Evolutionary conservation across 768 basidiomycete genomes (phyloP), one percentile per base, ranked within the genome.

Genomic region (Dacryopinax primogenitus): DNA sequence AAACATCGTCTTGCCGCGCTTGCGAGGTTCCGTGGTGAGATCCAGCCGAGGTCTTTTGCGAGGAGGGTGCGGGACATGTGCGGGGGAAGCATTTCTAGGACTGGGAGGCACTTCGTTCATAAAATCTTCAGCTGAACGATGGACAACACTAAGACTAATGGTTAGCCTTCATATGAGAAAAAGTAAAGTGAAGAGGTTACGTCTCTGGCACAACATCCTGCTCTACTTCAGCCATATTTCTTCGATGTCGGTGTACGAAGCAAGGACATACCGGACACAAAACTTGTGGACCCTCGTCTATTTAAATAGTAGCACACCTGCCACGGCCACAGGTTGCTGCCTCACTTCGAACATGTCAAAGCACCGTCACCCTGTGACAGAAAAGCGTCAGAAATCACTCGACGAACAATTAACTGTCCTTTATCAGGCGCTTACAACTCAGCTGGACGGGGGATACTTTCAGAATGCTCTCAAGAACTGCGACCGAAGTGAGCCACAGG

Each of bases 381-480:
- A 68, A 28, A 70, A 68, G 35, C 41, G 66, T 15, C 62, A 75
- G 0, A 66, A 75, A 2, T 67, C 77, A 3, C 67, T 71, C 33
- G 69, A 71, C 34, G 78, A 78, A 62, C 70, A 75, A 41, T 68
- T 81, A 62, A 85, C 82, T 71, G 81, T 84, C 18, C 77, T 88
- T 63, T 92, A 88, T 76, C 84, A 82, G 62, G 88, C 89, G 37
- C 77, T 96, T 2, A 86, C 84, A 72, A 87, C 89, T 11, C 93
- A 95, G 73, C 86, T 94, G 70, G 90, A 94, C 67, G 90, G 87
- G n/a, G 89, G 87, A 1, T 85, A 93, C 76, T 86, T 91, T 72
- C 75, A 77, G 45, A 92, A 91, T 70, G 92, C 91, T 30, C 81
- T 92, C 72, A 90, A 86, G 81, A 93, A 92, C 68, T 93, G 90